Conservation (phyloP, 305 asterid genomes). For the Withania somnifera region DNA sequence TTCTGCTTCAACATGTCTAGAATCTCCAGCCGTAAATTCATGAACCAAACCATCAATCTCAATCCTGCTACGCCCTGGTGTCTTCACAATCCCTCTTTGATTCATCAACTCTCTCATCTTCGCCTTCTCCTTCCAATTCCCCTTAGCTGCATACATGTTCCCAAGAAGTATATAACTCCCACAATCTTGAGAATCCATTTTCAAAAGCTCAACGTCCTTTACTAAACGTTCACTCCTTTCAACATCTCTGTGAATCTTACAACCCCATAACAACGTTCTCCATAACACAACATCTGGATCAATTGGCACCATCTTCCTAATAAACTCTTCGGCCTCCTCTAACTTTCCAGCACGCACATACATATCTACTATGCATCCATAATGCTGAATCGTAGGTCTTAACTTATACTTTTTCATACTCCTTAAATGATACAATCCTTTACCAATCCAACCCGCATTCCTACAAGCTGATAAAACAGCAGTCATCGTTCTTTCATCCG, state of each 20-base stretch:
- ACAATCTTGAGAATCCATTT: conserved; percentile 1
- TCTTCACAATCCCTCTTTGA: conserved; percentile 10
- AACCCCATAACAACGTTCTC: conserved; percentile 15
- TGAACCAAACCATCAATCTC: conserved; percentile 16
- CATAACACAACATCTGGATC: conserved; percentile 11
- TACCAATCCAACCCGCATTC: conserved; percentile 15
- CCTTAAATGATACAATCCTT: conserved; percentile 10
- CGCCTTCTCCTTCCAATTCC: conserved; percentile 13
- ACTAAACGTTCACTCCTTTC: conserved; percentile 9
- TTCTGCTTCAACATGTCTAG: conserved; percentile 6
- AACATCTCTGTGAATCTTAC: conserved; percentile 14
- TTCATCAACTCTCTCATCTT: conserved; percentile 8
- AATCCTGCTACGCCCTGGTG: conserved; percentile 12
- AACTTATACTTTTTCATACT: conserved; percentile 16
- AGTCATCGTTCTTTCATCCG: conserved; percentile 17
- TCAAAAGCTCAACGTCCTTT: conserved; percentile 5
- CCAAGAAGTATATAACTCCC: conserved; percentile 9
- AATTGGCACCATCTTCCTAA: conserved; percentile 15
- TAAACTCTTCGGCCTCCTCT: conserved; percentile 14
- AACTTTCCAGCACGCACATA: conserved; percentile 17
- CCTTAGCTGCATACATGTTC: conserved; percentile 3
- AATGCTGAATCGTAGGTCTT: conserved; percentile 21
- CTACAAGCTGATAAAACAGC: conserved; percentile 22
- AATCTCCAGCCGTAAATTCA: conserved; percentile 17
- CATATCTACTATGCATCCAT: conserved; percentile 15